Conservation (phyloP, 106 monocot species). For the Dendrobium officinale region DNA sequence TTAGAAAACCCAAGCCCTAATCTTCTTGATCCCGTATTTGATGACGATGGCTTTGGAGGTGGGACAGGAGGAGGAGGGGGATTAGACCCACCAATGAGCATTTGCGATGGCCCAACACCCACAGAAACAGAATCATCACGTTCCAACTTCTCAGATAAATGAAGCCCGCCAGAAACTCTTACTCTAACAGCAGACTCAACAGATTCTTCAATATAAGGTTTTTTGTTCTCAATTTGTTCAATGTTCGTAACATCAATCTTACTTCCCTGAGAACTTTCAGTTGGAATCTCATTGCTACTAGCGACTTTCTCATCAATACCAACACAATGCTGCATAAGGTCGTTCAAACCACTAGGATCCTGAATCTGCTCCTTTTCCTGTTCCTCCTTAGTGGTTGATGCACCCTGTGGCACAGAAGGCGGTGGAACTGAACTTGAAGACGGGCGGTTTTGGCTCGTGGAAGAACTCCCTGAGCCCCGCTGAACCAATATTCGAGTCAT, state of each 20-base stretch:
- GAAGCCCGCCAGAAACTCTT: slow-evolving; percentile 14
- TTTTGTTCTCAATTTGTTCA: slow-evolving; percentile 26
- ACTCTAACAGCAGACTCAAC: slow-evolving; percentile 4
- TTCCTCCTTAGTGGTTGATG: slow-evolving; percentile 42
- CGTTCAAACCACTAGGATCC: slow-evolving; percentile 21
- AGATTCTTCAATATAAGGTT: slow-evolving; percentile 17
- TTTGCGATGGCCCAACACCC: slow-evolving; percentile 27
- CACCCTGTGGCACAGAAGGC: slow-evolving; percentile 23
- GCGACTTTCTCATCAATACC: slow-evolving; percentile 17
- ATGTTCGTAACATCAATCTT: background rate
- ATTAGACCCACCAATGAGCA: slow-evolving; percentile 34
- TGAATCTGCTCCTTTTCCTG: slow-evolving; percentile 45
- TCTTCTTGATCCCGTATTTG: slow-evolving; percentile 28
- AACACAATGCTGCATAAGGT: slow-evolving; percentile 15
- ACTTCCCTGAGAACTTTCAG: slow-evolving; percentile 20
- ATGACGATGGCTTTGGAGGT: slow-evolving; percentile 45
- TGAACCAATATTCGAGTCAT: slow-evolving; percentile 89
- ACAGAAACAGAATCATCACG: slow-evolving; percentile 27
- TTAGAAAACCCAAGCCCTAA: slow-evolving; percentile 20
- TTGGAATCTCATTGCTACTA: slow-evolving; percentile 27
- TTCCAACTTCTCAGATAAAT: background rate
- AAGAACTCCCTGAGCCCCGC: slow-evolving; percentile 61
- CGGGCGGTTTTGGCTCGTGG: slow-evolving; percentile 45
- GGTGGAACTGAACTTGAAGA: slow-evolving; percentile 25
- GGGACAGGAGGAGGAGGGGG: slow-evolving; percentile 80